phyloP scores from a whole-genome alignment of 352 stramenopile genomes.

The Pythium sukuiense region DNA sequence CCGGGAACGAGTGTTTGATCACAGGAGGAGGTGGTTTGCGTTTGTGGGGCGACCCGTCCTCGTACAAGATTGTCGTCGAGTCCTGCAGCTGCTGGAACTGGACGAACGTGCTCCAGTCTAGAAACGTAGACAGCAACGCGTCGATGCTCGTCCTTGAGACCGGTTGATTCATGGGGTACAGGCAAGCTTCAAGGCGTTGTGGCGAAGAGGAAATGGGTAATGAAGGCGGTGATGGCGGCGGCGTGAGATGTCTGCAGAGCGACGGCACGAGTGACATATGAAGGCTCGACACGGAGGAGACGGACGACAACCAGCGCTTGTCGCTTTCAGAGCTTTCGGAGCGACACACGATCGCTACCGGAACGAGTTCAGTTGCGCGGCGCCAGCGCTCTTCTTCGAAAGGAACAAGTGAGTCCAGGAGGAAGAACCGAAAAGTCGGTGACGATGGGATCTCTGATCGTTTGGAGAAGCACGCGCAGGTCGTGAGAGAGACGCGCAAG shows the following conservation, averaged over 20 bases:
- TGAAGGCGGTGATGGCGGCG: not conserved
- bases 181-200: not conserved
- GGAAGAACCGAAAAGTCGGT: slow-evolving; percentile 19
- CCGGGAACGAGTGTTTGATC: not conserved
- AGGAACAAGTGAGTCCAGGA: not conserved
- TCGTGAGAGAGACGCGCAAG: slow-evolving; percentile 6
- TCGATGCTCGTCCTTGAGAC: slow-evolving; percentile 5
- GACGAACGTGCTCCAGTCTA: slow-evolving; percentile 52
- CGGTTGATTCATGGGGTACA: slow-evolving; percentile 16
- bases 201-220: no score
- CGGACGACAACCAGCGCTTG: slow-evolving; percentile 1
- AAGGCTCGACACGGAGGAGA: slow-evolving; percentile 1
- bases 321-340: not conserved
- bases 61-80: slow-evolving; percentile 35
- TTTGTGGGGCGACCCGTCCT: slow-evolving; percentile 5
- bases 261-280: not conserved
- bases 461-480: not conserved
- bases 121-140: slow-evolving; percentile 26
- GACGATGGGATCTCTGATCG: not conserved
- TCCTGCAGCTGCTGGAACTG: slow-evolving; percentile 56
- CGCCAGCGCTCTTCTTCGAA: slow-evolving; percentile 15
- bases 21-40: not conserved
- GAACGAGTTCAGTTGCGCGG: slow-evolving; percentile 12
- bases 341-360: slow-evolving; percentile 14
- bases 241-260: not conserved